Evolutionary conservation across 2,329 filamentous ascomycete species (phyloP), one percentile per base, ranked within the genome.

Genomic region (Teratosphaeriaceae sp.): DNA sequence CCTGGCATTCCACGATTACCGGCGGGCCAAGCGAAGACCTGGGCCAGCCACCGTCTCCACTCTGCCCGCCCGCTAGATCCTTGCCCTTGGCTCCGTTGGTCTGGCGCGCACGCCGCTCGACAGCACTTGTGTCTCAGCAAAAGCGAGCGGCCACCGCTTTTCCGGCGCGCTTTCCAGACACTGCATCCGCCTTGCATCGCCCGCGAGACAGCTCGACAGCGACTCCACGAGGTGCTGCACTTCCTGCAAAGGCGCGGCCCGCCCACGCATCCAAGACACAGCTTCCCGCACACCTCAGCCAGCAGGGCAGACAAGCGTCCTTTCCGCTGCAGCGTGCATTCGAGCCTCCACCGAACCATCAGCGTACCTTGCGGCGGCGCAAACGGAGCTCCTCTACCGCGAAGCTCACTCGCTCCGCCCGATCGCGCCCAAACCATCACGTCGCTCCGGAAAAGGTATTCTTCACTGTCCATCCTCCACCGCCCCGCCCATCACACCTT

Each of bases 161-260:
- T 45, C 48, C 42, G 38, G 31, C 50, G 50, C 45, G 47, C 38
- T 44, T 47, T 47, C 43, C 42, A 46, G 43, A 46, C 43, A 44
- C 47, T 49, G 49, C 51, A 51, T 46, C 47, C 38, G 42, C 20
- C 50, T 46, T 49, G 46, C 51, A 45, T 46, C 44, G 20, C 6
- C 31, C 45, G 44, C 46, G 39, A 43, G 35, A 24, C 35, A 24
- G 35, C 35, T 38, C 15, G 20, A 39, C 26, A 35, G 36, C 38
- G 9, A 30, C 46, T 49, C 48, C 50, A 53, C 50, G 48, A 51
- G 48, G 46, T 48, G 38, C 48, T 42, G 45, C 44, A 44, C 42
- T 45, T 46, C 46, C 41, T 44, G 38, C 40, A 44, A 44, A 44
- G 48, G 41, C 35, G 30, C 47, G 49, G 44, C 43, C 46, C 49